Evolutionary conservation across 768 basidiomycete genomes (phyloP).

Genomic region (Lactarius psammicola): DNA sequence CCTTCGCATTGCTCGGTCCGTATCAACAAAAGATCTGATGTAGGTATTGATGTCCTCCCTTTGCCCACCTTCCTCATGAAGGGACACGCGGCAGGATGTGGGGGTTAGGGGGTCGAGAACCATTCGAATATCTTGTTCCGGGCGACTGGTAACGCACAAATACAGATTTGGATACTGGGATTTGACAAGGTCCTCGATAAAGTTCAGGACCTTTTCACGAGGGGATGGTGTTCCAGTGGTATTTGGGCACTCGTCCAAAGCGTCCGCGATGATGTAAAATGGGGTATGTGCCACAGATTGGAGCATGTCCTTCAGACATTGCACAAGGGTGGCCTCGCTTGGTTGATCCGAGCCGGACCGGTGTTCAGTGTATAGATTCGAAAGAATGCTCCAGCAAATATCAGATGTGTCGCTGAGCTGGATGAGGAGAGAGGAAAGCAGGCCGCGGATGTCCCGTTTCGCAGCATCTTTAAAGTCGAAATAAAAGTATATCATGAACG

Average conservation of each 20-base stretch:
- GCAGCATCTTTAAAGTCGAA: background rate
- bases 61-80: conserved; percentile 13
- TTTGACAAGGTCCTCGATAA: background rate
- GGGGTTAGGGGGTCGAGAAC: background rate
- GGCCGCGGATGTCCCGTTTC: background rate
- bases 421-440: background rate
- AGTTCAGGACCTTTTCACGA: background rate
- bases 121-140: conserved; percentile 1
- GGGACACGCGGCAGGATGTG: background rate
- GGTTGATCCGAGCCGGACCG: background rate
- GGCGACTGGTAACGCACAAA: conserved; percentile 13
- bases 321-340: background rate
- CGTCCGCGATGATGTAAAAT: conserved; percentile 2
- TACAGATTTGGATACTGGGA: background rate
- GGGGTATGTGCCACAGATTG: background rate
- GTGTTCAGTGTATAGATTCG: background rate
- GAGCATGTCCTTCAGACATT: conserved; percentile 1
- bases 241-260: conserved; percentile 9
- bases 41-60: conserved; percentile 1
- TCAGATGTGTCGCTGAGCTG: background rate
- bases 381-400: background rate
- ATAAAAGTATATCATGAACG: background rate
- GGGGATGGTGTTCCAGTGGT: background rate
- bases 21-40: background rate
- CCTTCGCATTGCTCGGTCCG: conserved; percentile 1